Percentiles rank a stretch among this genome's conserved stretches.
Conservation (phyloP, 257 asterid species). For the Forsythia suspensa region DNA sequence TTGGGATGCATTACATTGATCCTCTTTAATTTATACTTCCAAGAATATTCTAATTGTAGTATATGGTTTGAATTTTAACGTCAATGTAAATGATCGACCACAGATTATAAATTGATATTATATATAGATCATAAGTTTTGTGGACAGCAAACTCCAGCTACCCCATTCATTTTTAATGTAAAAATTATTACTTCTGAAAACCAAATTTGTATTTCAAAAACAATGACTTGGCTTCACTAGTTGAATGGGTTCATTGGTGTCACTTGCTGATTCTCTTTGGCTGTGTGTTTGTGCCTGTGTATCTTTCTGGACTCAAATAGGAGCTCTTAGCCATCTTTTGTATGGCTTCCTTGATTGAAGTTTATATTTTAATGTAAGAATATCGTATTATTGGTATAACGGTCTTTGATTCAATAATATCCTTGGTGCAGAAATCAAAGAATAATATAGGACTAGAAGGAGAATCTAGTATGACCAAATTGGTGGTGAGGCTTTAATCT, state of each 20-base stretch:
- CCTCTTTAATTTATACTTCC: neutral
- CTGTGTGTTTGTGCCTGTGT: neutral
- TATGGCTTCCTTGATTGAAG: neutral
- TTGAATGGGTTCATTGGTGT: neutral
- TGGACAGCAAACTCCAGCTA: neutral
- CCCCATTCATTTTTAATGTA: neutral
- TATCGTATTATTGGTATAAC: neutral
- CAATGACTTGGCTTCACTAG: neutral
- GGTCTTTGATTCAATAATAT: neutral
- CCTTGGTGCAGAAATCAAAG: conserved; percentile 72
- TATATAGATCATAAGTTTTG: neutral
- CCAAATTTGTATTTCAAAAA: neutral
- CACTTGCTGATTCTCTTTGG: neutral
- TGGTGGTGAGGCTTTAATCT: conserved; percentile 95
- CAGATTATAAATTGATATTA: too few species aligned
- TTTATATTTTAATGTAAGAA: neutral
- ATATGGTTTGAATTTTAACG: neutral
- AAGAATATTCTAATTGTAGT: neutral
- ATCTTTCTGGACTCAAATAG: neutral
- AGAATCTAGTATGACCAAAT: conserved; percentile 89
- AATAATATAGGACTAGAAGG: conserved; percentile 96
- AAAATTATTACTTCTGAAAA: neutral
- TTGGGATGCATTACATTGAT: neutral
- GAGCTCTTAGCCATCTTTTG: neutral
- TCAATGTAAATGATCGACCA: too few species aligned